phyloP scores from a whole-genome alignment of 192 early-diverging fungal species.

The Borealophlyctis nickersoniae region DNA sequence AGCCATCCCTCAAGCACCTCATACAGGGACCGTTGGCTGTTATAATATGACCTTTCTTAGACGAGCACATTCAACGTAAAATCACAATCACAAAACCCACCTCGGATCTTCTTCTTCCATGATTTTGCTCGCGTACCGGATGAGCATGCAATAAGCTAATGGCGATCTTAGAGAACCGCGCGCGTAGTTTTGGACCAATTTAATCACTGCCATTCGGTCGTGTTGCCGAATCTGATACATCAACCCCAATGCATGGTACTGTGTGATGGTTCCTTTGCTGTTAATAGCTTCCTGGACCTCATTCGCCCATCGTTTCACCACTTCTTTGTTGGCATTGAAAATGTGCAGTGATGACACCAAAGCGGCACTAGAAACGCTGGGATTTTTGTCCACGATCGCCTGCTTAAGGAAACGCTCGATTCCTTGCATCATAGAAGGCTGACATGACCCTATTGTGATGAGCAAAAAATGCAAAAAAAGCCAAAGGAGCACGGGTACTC shows the following conservation, averaged over 20 bases:
- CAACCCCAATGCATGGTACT: constrained; percentile 97
- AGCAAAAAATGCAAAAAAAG: too few relatives aligned
- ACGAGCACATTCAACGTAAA: constrained; percentile 4
- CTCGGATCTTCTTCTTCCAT: constrained; percentile 56
- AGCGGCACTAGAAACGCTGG: constrained; percentile 84
- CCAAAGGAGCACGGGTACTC: constrained; percentile 19
- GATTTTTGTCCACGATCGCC: constrained; percentile 92
- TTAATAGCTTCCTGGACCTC: constrained; percentile 94
- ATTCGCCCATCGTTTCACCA: constrained; percentile 94
- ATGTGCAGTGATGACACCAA: constrained; percentile 88
- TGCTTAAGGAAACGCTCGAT: constrained; percentile 97
- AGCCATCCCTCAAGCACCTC: constrained; percentile 86
- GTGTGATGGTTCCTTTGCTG: constrained; percentile 86
- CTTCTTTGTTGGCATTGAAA: constrained; percentile 80
- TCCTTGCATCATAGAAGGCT: constrained; percentile 91
- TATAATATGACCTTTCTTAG: not conserved
- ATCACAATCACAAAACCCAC: constrained; percentile 15
- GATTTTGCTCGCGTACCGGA: constrained; percentile 84
- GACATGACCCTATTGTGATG: constrained; percentile 1
- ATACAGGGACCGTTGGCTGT: constrained; percentile 61
- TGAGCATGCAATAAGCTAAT: constrained; percentile 86
- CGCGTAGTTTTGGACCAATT: constrained; percentile 88
- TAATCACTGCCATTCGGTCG: constrained; percentile 97
- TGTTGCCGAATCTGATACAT: constrained; percentile 93
- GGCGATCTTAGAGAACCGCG: constrained; percentile 70